These are phyloP conservation scores for Pythium graminicola DNA, from an alignment of 352 stramenopile genomes.

Conservation along the genomic window DNA sequence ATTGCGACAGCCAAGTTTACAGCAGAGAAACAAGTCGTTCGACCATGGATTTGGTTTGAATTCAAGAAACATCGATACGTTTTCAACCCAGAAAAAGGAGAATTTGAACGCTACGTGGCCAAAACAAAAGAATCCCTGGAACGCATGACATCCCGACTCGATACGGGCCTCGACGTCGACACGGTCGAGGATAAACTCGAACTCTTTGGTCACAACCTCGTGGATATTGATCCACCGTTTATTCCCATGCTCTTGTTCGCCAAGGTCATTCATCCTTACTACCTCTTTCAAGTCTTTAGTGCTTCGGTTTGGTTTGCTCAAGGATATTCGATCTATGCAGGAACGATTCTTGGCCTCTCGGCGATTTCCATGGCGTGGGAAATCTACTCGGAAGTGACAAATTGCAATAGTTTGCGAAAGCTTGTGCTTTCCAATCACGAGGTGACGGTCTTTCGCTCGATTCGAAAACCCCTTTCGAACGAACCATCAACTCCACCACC, in stretches of 20 bases:
- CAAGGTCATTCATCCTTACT: constrained; percentile 55
- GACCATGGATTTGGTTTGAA: constrained; percentile 48
- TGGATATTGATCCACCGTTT: constrained; percentile 32
- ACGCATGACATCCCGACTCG: constrained; percentile 21
- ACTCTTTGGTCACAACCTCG: constrained; percentile 41
- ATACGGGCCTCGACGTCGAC: constrained; percentile 22
- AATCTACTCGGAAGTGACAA: constrained; percentile 42
- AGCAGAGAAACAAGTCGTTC: not conserved
- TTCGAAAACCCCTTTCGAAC: too few relatives aligned
- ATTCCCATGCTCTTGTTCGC: constrained; percentile 37
- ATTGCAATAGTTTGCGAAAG: constrained; percentile 33
- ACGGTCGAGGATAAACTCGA: constrained; percentile 19
- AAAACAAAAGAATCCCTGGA: constrained; percentile 26
- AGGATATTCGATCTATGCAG: constrained; percentile 37
- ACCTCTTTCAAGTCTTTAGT: constrained; percentile 59
- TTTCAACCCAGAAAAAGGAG: constrained; percentile 39
- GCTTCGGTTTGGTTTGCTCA: constrained; percentile 39
- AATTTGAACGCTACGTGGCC: constrained; percentile 48
- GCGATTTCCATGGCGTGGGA: constrained; percentile 38
- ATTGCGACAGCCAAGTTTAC: not conserved
- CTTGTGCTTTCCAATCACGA: constrained; percentile 33
- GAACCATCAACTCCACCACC: too few relatives aligned
- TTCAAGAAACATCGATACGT: constrained; percentile 66
- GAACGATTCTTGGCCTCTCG: constrained; percentile 40
- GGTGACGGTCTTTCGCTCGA: constrained; percentile 32